Percentiles rank a stretch among this genome's conserved stretches.
Conservation (phyloP, 179 eudicot genomes). For the Sideroxylon spinosum region DNA sequence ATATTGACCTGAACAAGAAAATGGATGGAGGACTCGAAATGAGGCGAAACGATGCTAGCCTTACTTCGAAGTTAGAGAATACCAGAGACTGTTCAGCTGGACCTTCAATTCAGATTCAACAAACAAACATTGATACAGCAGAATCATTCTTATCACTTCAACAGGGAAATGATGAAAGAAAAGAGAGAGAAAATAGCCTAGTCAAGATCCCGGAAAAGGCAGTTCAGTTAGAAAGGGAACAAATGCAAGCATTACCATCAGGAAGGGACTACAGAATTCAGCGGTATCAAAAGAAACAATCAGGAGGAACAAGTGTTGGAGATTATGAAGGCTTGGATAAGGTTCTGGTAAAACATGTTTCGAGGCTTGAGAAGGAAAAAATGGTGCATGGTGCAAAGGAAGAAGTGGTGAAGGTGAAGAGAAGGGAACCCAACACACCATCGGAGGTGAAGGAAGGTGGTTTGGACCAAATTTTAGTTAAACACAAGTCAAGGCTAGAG, state of each 20-base stretch:
- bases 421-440: constrained; percentile 22
- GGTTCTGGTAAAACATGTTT: constrained; percentile 67
- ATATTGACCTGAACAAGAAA: constrained; percentile 45
- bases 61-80: background rate
- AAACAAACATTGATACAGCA: background rate
- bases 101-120: constrained; percentile 11
- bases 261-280: constrained; percentile 20
- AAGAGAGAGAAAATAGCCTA: constrained; percentile 24
- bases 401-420: constrained; percentile 31
- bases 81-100: constrained; percentile 3
- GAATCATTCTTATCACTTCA: background rate
- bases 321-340: constrained; percentile 61
- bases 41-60: background rate
- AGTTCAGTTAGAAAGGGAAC: constrained; percentile 22
- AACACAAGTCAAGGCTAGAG: constrained; percentile 70
- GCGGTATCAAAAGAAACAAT: constrained; percentile 19
- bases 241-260: constrained; percentile 15
- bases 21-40: constrained; percentile 14
- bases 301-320: constrained; percentile 21
- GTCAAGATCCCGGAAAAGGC: constrained; percentile 30
- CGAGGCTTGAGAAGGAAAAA: constrained; percentile 72
- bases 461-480: constrained; percentile 68
- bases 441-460: constrained; percentile 37
- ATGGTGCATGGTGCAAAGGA: constrained; percentile 27
- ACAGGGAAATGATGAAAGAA: constrained; percentile 7